Conservation (phyloP, 306 rosid species). For the Parietaria judaica region DNA sequence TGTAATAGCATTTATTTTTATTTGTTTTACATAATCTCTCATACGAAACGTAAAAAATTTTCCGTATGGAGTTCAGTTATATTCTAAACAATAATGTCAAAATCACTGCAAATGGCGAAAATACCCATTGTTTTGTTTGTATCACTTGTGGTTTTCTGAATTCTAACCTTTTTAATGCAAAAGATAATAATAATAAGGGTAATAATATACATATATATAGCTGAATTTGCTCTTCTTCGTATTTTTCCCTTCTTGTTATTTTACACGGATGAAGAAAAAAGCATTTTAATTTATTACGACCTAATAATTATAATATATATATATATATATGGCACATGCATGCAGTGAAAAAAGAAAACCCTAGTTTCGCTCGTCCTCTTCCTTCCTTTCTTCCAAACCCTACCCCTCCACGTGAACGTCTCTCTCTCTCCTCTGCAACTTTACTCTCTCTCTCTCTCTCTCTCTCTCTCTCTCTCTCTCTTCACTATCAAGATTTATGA, state of each 20-base stretch:
- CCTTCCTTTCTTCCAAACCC: constrained; percentile 30
- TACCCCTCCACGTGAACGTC: constrained; percentile 20
- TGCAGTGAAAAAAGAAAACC: constrained; percentile 2
- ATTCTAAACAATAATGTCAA: too few species aligned
- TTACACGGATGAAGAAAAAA: constrained; percentile 22
- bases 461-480: too few species aligned
- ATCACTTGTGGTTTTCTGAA: too few species aligned
- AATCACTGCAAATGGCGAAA: too few species aligned
- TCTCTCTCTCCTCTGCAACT: constrained; percentile 4
- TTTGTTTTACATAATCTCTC: too few species aligned
- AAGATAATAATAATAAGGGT: too few species aligned
- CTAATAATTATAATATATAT: constrained; percentile 21
- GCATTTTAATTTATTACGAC: constrained; percentile 35
- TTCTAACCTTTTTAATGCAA: too few species aligned
- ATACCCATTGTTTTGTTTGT: too few species aligned
- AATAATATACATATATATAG: too few species aligned
- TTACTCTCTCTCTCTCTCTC: neutral
- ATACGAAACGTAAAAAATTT: too few species aligned
- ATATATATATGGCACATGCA: neutral
- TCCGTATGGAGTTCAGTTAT: too few species aligned
- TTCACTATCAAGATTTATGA: constrained; percentile 12
- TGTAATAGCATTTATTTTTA: too few species aligned
- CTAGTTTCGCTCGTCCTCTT: constrained; percentile 20
- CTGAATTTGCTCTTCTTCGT: neutral
- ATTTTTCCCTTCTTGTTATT: constrained; percentile 4